Conservation (phyloP, 2,329 filamentous ascomycete species). For the Aureobasidium sp. region DNA sequence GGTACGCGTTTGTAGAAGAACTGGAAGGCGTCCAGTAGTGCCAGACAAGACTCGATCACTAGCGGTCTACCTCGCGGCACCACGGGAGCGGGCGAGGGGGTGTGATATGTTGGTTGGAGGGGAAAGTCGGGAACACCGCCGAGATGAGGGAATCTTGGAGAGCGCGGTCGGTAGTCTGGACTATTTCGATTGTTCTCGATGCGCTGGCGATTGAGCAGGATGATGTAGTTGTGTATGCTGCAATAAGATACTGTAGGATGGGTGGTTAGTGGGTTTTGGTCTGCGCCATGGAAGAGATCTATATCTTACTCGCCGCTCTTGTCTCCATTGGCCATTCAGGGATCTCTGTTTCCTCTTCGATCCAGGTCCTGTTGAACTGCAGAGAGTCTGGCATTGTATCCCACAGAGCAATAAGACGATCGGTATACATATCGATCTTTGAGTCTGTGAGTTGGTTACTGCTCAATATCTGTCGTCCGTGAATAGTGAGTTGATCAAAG, state of each 20-base stretch:
- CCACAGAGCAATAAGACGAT: slow-evolving; percentile 34
- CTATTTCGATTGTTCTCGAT: slow-evolving; percentile 21
- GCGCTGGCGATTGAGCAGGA: slow-evolving; percentile 42
- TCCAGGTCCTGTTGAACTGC: slow-evolving; percentile 41
- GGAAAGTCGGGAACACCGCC: neutral
- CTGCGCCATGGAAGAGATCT: neutral
- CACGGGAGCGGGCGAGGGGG: slow-evolving; percentile 13
- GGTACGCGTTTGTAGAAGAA: slow-evolving; percentile 39
- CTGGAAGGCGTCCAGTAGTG: slow-evolving; percentile 37
- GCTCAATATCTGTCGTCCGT: slow-evolving; percentile 41
- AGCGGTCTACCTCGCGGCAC: slow-evolving; percentile 27
- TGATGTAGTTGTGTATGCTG: slow-evolving; percentile 42
- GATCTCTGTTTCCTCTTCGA: slow-evolving; percentile 28
- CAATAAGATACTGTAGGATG: slow-evolving; percentile 33
- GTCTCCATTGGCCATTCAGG: slow-evolving; percentile 41
- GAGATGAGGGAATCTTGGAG: neutral
- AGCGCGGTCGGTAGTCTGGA: neutral
- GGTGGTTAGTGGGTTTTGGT: neutral
- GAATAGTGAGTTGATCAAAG: slow-evolving; percentile 39
- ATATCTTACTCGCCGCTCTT: slow-evolving; percentile 36
- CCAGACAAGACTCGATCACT: slow-evolving; percentile 35
- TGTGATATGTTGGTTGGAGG: slow-evolving; percentile 15
- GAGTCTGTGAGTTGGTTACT: slow-evolving; percentile 34
- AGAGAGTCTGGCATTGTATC: slow-evolving; percentile 41
- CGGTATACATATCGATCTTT: slow-evolving; percentile 41